Evolutionary conservation across 805 yeast species (phyloP).

Genomic region (Suhomyces vadensis): DNA sequence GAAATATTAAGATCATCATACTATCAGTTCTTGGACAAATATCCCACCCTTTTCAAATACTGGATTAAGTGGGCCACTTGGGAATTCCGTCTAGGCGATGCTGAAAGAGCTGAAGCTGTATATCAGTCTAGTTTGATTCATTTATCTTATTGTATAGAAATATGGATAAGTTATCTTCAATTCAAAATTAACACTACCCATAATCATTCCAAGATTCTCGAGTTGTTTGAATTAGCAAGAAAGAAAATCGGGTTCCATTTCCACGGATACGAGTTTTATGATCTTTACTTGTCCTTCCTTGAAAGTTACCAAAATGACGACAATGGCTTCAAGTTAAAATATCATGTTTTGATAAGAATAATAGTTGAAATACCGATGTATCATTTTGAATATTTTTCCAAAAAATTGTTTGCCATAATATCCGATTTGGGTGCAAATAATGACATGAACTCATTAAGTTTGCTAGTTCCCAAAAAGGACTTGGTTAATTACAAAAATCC

Average conservation of each 20-base stretch:
- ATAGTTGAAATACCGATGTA: slow-evolving; percentile 57
- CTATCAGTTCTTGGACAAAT: slow-evolving; percentile 44
- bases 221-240: slow-evolving; percentile 50
- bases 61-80: slow-evolving; percentile 58
- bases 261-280: slow-evolving; percentile 52
- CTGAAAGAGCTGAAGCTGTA: slow-evolving; percentile 30
- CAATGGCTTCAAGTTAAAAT: slow-evolving; percentile 30
- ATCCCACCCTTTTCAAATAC: slow-evolving; percentile 52
- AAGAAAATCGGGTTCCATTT: slow-evolving; percentile 52
- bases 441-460: neutral
- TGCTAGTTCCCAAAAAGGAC: slow-evolving; percentile 14
- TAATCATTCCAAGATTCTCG: slow-evolving; percentile 30
- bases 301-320: slow-evolving; percentile 23
- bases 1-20: slow-evolving; percentile 40
- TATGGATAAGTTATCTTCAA: slow-evolving; percentile 53
- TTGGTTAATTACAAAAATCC: slow-evolving; percentile 16
- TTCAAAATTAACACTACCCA: slow-evolving; percentile 38
- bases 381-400: slow-evolving; percentile 51
- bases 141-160: slow-evolving; percentile 45
- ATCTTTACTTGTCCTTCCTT: slow-evolving; percentile 47
- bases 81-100: slow-evolving; percentile 47
- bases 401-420: slow-evolving; percentile 34
- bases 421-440: slow-evolving; percentile 20
- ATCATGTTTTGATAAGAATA: slow-evolving; percentile 46
- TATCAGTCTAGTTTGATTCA: slow-evolving; percentile 25